Evolutionary conservation across 2,329 filamentous ascomycete genomes (phyloP).

Genomic region (Clonostachys rosea): DNA sequence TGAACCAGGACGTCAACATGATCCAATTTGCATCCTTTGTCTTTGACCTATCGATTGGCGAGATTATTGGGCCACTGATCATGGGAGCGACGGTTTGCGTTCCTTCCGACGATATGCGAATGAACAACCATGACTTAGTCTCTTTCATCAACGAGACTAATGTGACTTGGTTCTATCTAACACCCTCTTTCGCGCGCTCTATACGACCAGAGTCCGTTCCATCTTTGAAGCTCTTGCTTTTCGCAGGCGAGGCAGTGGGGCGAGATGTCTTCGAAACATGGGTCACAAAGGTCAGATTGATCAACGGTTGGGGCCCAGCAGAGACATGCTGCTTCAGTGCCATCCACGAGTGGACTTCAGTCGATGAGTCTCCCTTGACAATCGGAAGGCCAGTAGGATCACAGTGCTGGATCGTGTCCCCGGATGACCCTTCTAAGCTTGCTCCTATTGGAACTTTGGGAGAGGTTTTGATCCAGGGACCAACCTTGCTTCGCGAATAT

Average conservation of each 20-base stretch:
- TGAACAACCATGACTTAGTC: background rate
- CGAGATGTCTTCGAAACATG: conserved; percentile 4
- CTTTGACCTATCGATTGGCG: background rate
- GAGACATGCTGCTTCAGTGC: conserved; percentile 5
- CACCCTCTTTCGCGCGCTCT: background rate
- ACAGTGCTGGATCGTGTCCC: conserved; percentile 5
- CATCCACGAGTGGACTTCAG: conserved; percentile 1
- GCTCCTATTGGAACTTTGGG: conserved; percentile 6
- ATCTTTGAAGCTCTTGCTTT: conserved; percentile 1
- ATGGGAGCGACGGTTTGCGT: background rate
- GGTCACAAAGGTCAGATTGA: conserved; percentile 1
- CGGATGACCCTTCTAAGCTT: conserved; percentile 1
- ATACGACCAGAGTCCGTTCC: background rate
- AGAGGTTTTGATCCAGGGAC: conserved; percentile 13
- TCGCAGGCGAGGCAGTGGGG: conserved; percentile 4
- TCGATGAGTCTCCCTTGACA: background rate
- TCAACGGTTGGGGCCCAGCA: conserved; percentile 6
- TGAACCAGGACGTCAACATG: background rate
- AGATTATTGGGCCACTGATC: conserved; percentile 1
- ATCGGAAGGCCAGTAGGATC: conserved; percentile 5
- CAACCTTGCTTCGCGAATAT: conserved; percentile 39
- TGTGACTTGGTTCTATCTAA: background rate
- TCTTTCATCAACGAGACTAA: conserved; percentile 1
- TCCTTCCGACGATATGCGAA: background rate
- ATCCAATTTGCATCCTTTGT: conserved; percentile 1